These are phyloP conservation scores for Amylocarpus encephaloides DNA, from an alignment of 2,329 filamentous ascomycete genomes.

Conservation along the genomic window DNA sequence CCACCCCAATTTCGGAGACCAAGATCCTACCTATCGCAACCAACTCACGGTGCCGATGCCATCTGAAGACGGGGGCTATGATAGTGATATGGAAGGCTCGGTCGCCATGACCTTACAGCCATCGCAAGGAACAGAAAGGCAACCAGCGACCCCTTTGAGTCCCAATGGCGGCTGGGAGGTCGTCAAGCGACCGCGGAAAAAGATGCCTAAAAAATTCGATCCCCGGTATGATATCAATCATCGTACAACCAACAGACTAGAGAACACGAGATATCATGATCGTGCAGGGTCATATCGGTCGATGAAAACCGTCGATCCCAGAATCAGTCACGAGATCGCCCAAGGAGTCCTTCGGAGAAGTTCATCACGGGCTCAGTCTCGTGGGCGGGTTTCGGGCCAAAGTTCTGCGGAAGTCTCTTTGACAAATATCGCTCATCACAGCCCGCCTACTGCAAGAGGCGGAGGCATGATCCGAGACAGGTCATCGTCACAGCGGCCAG, in stretches of 20 bases:
- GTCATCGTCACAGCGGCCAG: conserved; percentile 13
- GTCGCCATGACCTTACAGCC: conserved; percentile 15
- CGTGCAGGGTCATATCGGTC: conserved; percentile 41
- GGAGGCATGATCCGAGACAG: conserved; percentile 27
- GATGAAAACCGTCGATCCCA: conserved; percentile 27
- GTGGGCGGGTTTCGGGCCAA: conserved; percentile 26
- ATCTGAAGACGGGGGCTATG: conserved; percentile 25
- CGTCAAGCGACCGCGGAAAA: conserved; percentile 12
- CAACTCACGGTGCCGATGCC: conserved; percentile 15
- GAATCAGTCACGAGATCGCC: conserved; percentile 24
- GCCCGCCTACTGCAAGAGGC: conserved; percentile 31
- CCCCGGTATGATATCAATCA: conserved; percentile 27
- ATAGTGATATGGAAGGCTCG: conserved; percentile 25
- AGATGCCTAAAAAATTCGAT: conserved; percentile 23
- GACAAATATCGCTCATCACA: conserved; percentile 36
- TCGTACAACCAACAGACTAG: conserved; percentile 36
- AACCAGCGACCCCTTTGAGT: conserved; percentile 5
- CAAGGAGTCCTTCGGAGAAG: conserved; percentile 21
- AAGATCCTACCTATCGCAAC: conserved; percentile 1
- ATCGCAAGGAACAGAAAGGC: conserved; percentile 17
- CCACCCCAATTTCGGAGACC: background rate
- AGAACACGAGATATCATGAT: conserved; percentile 38
- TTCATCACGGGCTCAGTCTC: conserved; percentile 14
- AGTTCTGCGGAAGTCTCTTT: conserved; percentile 39
- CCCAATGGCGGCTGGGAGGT: conserved; percentile 24